phyloP scores from a whole-genome alignment of 2,329 filamentous ascomycete genomes.

The Curvularia eragrostidis region DNA sequence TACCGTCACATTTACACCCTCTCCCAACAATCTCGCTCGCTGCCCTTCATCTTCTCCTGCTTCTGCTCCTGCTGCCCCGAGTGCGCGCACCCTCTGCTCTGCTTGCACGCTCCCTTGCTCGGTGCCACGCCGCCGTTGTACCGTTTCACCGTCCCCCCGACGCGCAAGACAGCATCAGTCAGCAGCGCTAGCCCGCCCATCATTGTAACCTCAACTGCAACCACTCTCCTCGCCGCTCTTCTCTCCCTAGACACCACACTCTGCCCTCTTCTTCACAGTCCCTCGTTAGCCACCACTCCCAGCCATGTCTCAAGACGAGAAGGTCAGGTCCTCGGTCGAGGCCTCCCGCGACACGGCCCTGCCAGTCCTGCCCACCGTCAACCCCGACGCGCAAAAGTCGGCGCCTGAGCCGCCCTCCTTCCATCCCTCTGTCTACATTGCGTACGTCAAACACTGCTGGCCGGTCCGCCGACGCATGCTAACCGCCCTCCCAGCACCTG shows the following conservation, averaged over 20 bases:
- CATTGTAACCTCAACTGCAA: background rate
- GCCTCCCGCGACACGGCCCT: constrained; percentile 65
- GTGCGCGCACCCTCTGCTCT: constrained; percentile 23
- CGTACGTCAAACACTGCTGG: constrained; percentile 60
- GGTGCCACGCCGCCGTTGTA: constrained; percentile 33
- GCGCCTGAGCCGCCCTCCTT: constrained; percentile 65
- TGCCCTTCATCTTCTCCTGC: constrained; percentile 30
- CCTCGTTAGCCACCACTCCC: constrained; percentile 28
- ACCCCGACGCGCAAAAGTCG: constrained; percentile 75
- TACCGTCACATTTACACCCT: constrained; percentile 31
- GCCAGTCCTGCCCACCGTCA: constrained; percentile 79
- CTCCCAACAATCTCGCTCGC: constrained; percentile 30
- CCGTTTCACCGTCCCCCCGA: constrained; percentile 7
- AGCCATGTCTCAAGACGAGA: constrained; percentile 71
- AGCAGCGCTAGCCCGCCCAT: constrained; percentile 28
- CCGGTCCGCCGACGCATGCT: constrained; percentile 20
- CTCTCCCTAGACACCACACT: constrained; percentile 9
- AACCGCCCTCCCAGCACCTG: constrained; percentile 69
- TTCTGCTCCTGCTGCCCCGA: constrained; percentile 21
- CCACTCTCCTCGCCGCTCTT: constrained; percentile 12
- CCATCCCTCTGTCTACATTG: constrained; percentile 86
- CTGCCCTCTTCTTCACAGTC: constrained; percentile 23
- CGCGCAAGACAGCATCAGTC: constrained; percentile 24
- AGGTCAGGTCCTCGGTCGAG: constrained; percentile 83
- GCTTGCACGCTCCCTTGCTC: constrained; percentile 15